Evolutionary conservation across 805 yeast species (phyloP).

Genomic region (Pichia gijzeniarum): DNA sequence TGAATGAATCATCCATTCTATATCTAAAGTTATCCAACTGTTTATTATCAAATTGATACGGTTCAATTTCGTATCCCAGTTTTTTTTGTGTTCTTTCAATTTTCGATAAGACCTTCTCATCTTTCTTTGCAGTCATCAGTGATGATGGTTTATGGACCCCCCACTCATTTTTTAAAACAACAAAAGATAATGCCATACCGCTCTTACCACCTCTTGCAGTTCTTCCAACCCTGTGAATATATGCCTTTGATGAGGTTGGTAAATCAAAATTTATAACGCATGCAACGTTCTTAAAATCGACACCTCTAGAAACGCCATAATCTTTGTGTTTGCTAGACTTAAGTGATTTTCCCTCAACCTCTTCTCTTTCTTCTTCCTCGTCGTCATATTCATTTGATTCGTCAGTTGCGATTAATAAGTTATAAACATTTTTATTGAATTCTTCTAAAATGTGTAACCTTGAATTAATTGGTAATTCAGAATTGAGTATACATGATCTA

Average conservation of each 20-base stretch:
- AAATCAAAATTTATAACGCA: slow-evolving; percentile 94
- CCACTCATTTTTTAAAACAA: slow-evolving; percentile 73
- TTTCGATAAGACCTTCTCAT: slow-evolving; percentile 77
- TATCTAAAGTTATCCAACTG: slow-evolving; percentile 95
- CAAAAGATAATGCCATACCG: slow-evolving; percentile 92
- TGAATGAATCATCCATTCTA: slow-evolving; percentile 93
- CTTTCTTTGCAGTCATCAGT: slow-evolving; percentile 63
- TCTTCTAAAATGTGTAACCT: slow-evolving; percentile 93
- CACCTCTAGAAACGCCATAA: slow-evolving; percentile 94
- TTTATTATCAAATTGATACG: slow-evolving; percentile 84
- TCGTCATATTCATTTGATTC: slow-evolving; percentile 60
- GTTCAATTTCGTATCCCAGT: slow-evolving; percentile 67
- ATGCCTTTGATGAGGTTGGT: slow-evolving; percentile 83
- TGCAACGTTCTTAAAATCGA: slow-evolving; percentile 92
- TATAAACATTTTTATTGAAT: slow-evolving; percentile 84
- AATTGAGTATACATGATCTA: slow-evolving; percentile 77
- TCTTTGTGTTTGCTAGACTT: slow-evolving; percentile 38
- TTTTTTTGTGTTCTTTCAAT: slow-evolving; percentile 72
- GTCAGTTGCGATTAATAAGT: slow-evolving; percentile 89
- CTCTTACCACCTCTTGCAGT: slow-evolving; percentile 97
- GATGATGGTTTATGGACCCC: slow-evolving; percentile 85
- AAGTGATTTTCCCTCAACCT: slow-evolving; percentile 24
- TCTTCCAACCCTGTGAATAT: slow-evolving; percentile 91
- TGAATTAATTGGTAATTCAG: slow-evolving; percentile 89
- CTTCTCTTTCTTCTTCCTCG: slow-evolving; percentile 20